Conservation (phyloP, 2,329 filamentous ascomycete genomes). For the Cladobotryum protrusum region DNA sequence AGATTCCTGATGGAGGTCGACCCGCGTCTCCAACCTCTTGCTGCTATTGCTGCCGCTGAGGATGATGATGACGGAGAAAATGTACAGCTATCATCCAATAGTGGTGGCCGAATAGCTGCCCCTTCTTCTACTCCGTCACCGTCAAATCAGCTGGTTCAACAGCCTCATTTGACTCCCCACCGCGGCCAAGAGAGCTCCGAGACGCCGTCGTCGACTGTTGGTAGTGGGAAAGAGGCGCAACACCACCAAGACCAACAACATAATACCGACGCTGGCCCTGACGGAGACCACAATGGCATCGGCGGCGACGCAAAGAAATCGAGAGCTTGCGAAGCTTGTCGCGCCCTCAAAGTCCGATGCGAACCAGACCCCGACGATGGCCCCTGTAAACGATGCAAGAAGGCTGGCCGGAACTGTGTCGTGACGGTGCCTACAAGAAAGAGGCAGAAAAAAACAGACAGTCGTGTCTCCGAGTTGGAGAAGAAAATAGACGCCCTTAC, state of each 20-base stretch:
- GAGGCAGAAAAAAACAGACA: constrained; percentile 87
- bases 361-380: constrained; percentile 64
- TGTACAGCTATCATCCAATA: background rate
- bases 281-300: constrained; percentile 5
- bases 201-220: constrained; percentile 14
- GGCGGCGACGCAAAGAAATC: constrained; percentile 55
- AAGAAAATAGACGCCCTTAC: constrained; percentile 88
- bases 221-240: constrained; percentile 3
- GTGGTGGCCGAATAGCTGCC: constrained; percentile 1
- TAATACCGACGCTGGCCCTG: constrained; percentile 11
- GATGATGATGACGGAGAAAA: background rate
- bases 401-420: constrained; percentile 70
- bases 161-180: constrained; percentile 1
- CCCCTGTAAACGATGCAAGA: constrained; percentile 69
- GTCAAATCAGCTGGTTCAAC: constrained; percentile 7
- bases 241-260: constrained; percentile 14
- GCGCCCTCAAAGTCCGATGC: constrained; percentile 75
- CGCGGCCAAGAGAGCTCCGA: constrained; percentile 19
- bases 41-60: background rate
- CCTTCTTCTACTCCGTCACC: constrained; percentile 16
- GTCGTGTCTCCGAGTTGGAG: constrained; percentile 80
- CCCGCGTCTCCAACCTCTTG: constrained; percentile 21
- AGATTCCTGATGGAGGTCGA: constrained; percentile 27
- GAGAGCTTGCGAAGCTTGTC: constrained; percentile 69
- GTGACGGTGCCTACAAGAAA: constrained; percentile 71